These are phyloP conservation scores for Scleromitrula shiraiana DNA, from an alignment of 2,329 filamentous ascomycete genomes.

Conservation along the genomic window DNA sequence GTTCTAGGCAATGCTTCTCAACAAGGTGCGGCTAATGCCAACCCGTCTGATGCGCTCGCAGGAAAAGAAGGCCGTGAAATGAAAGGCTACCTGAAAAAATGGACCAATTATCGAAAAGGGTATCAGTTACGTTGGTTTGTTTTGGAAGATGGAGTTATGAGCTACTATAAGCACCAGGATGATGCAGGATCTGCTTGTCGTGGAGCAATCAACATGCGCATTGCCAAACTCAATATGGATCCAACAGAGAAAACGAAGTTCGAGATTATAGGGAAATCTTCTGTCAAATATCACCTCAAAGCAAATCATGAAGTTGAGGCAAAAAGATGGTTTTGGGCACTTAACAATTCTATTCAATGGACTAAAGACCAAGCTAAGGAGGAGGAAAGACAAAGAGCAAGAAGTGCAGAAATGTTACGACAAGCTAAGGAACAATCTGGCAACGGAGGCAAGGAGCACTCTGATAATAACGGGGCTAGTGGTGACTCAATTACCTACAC, in stretches of 20 bases:
- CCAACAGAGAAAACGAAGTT: constrained; percentile 96
- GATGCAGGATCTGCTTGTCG: constrained; percentile 93
- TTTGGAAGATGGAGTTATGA: constrained; percentile 90
- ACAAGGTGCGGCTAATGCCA: constrained; percentile 42
- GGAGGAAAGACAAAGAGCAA: constrained; percentile 69
- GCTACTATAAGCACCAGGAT: constrained; percentile 99
- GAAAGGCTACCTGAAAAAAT: constrained; percentile 98
- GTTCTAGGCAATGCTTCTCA: constrained; percentile 69
- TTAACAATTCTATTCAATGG: constrained; percentile 99
- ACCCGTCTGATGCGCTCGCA: constrained; percentile 53
- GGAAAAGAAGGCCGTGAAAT: constrained; percentile 89
- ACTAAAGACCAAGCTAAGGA: constrained; percentile 94
- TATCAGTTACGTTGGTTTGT: constrained; percentile 98
- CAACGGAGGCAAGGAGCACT: constrained; percentile 19
- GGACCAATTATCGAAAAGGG: constrained; percentile 97
- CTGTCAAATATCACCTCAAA: constrained; percentile 95
- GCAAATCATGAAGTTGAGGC: constrained; percentile 97
- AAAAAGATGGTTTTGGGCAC: constrained; percentile 97
- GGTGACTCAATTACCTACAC: constrained; percentile 19
- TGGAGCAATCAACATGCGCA: constrained; percentile 97
- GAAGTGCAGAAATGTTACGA: constrained; percentile 65
- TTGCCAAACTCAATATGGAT: constrained; percentile 91
- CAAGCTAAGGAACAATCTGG: constrained; percentile 71
- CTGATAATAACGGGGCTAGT: constrained; percentile 16
- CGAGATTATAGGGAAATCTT: constrained; percentile 96